Percentiles rank a stretch among this genome's conserved stretches.
Evolutionary conservation across 805 yeast genomes (phyloP).

Genomic region (Tanozyma kutaoensis): DNA sequence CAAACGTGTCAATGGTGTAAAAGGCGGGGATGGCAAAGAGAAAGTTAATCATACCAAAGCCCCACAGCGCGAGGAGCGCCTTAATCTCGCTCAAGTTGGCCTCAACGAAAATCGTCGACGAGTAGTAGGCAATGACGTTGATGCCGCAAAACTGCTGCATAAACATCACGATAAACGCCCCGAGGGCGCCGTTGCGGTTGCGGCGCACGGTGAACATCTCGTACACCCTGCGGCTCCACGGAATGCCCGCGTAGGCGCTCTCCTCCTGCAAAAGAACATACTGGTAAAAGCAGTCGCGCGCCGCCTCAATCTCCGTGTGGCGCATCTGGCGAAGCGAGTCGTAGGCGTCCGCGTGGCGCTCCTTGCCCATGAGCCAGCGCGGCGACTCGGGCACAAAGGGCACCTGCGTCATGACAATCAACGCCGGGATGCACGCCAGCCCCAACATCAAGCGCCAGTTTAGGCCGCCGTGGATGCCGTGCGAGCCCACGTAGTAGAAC

Average conservation of each 20-base stretch:
- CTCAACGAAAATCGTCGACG: conserved; percentile 59
- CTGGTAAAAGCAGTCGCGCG: conserved; percentile 52
- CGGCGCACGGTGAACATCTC: conserved; percentile 63
- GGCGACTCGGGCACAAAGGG: conserved; percentile 58
- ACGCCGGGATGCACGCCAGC: conserved; percentile 43
- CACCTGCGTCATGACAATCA: conserved; percentile 35
- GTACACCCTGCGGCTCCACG: conserved; percentile 31
- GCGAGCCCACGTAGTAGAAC: conserved; percentile 37
- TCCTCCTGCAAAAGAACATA: conserved; percentile 48
- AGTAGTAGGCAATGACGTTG: conserved; percentile 78
- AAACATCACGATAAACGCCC: conserved; percentile 73
- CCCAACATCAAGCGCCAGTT: conserved; percentile 61
- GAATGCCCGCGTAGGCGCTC: conserved; percentile 31
- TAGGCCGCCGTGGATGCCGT: conserved; percentile 30
- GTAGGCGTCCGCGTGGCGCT: conserved; percentile 34
- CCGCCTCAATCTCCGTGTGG: conserved; percentile 37
- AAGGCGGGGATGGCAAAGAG: conserved; percentile 76
- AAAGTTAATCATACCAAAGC: conserved; percentile 74
- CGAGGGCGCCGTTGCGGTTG: conserved; percentile 72
- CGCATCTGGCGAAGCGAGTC: conserved; percentile 35
- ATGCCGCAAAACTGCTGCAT: conserved; percentile 90
- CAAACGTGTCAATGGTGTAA: conserved; percentile 64
- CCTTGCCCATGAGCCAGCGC: conserved; percentile 50
- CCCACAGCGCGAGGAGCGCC: conserved; percentile 72
- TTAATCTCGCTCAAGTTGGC: conserved; percentile 50